A percentile compares a stretch with the other conserved stretches of the same genome.
Conservation (phyloP, 2,329 filamentous ascomycete species). For the Simplicillium aogashimaense region DNA sequence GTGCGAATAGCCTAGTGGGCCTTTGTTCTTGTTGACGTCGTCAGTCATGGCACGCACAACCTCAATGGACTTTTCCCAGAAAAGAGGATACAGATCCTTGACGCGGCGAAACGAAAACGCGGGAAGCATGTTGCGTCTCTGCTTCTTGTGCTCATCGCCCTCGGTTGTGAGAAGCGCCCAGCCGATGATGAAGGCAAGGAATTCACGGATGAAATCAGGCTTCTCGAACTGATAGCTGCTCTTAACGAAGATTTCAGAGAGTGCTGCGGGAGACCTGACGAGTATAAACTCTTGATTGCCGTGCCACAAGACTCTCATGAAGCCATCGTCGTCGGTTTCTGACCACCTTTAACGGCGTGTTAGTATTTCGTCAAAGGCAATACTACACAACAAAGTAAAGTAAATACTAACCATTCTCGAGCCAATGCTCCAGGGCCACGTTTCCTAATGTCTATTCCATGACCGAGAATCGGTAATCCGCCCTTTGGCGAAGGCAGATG, state of each 20-base stretch:
- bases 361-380: neutral
- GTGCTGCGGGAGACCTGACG: slow-evolving; percentile 46
- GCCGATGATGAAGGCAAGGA: slow-evolving; percentile 74
- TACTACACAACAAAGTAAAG: neutral
- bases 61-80: slow-evolving; percentile 20
- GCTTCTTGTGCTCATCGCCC: slow-evolving; percentile 20
- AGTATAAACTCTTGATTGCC: slow-evolving; percentile 50
- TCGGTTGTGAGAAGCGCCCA: slow-evolving; percentile 29
- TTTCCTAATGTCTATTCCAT: slow-evolving; percentile 2
- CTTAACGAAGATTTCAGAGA: slow-evolving; percentile 54
- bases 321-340: slow-evolving; percentile 50
- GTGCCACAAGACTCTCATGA: slow-evolving; percentile 52
- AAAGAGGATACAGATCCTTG: slow-evolving; percentile 20
- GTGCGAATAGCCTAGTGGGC: slow-evolving; percentile 3
- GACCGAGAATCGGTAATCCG: slow-evolving; percentile 2
- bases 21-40: slow-evolving; percentile 1
- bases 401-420: slow-evolving; percentile 62
- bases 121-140: slow-evolving; percentile 20
- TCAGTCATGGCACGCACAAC: slow-evolving; percentile 9
- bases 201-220: slow-evolving; percentile 45
- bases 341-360: slow-evolving; percentile 34
- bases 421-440: slow-evolving; percentile 5
- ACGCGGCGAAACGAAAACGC: slow-evolving; percentile 22
- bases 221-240: slow-evolving; percentile 60
- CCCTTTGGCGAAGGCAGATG: slow-evolving; percentile 27